Conservation (phyloP, 2,329 filamentous ascomycete species). For the Colletotrichum somersetense region DNA sequence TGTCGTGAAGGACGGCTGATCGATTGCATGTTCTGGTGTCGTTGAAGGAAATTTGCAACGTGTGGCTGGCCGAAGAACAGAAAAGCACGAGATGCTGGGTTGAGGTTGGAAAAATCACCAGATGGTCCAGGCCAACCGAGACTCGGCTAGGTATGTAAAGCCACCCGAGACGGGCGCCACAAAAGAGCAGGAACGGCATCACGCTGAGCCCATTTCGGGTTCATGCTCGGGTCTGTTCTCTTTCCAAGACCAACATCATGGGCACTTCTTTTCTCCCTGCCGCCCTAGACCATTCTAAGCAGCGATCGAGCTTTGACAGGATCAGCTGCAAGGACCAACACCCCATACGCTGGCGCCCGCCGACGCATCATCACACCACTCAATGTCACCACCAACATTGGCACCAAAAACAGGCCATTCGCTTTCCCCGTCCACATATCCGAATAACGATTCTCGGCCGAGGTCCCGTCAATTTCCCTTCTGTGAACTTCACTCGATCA, state of each 20-base stretch:
- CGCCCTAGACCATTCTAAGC: constrained; percentile 10
- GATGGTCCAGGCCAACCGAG: constrained; percentile 14
- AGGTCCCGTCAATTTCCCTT: constrained; percentile 1
- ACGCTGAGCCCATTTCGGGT: constrained; percentile 20
- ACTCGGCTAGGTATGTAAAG: background rate
- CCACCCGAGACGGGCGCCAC: constrained; percentile 2
- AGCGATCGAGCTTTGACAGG: constrained; percentile 25
- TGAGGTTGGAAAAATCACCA: constrained; percentile 32
- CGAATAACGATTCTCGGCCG: constrained; percentile 4
- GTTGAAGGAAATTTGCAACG: constrained; percentile 25
- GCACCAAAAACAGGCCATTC: constrained; percentile 20
- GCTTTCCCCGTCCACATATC: constrained; percentile 3
- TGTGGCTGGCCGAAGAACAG: constrained; percentile 34
- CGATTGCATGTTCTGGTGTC: background rate
- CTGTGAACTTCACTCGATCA: background rate
- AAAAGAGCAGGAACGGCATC: constrained; percentile 21
- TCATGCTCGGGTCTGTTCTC: background rate
- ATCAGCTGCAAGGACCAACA: constrained; percentile 19
- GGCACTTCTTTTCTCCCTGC: background rate
- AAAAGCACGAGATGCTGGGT: constrained; percentile 24
- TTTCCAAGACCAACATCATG: background rate
- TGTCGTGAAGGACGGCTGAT: constrained; percentile 15
- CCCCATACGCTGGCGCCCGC: constrained; percentile 17
- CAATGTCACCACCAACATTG: background rate
- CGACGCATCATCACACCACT: constrained; percentile 11